phyloP scores from a whole-genome alignment of 78 protist genomes.

The Polysphondylium violaceum region DNA sequence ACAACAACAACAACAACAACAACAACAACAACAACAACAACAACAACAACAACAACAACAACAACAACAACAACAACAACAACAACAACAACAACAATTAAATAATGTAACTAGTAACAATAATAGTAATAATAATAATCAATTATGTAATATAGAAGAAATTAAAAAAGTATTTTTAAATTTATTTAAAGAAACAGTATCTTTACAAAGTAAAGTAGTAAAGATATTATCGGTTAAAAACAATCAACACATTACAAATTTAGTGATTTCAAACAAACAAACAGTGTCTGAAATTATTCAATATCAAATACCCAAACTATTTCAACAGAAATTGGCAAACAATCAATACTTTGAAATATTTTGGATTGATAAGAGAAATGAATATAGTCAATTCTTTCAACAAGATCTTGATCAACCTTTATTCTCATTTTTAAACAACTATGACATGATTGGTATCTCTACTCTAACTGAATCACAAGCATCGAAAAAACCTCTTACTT shows the following conservation, averaged over 20 bases:
- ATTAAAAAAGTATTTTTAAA: constrained; percentile 33
- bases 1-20: neutral
- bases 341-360: constrained; percentile 49
- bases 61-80: constrained; percentile 27
- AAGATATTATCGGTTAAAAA: constrained; percentile 26
- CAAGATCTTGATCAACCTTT: constrained; percentile 47
- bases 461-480: constrained; percentile 28
- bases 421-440: constrained; percentile 14
- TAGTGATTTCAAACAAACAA: constrained; percentile 19
- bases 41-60: constrained; percentile 10
- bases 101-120: too few relatives aligned
- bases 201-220: constrained; percentile 14
- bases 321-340: constrained; percentile 2
- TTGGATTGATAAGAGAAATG: constrained; percentile 45
- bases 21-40: neutral
- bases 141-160: constrained; percentile 5
- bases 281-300: constrained; percentile 44
- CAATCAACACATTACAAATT: constrained; percentile 42
- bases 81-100: constrained; percentile 7
- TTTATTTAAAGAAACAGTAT: constrained; percentile 24
- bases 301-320: constrained; percentile 35
- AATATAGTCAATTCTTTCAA: constrained; percentile 21
- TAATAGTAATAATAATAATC: neutral
- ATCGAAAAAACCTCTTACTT: constrained; percentile 4
- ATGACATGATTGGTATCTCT: constrained; percentile 25